Base-by-base conservation (phyloP, 495 filamentous ascomycete species). In the Apodospora peruviana region DNA sequence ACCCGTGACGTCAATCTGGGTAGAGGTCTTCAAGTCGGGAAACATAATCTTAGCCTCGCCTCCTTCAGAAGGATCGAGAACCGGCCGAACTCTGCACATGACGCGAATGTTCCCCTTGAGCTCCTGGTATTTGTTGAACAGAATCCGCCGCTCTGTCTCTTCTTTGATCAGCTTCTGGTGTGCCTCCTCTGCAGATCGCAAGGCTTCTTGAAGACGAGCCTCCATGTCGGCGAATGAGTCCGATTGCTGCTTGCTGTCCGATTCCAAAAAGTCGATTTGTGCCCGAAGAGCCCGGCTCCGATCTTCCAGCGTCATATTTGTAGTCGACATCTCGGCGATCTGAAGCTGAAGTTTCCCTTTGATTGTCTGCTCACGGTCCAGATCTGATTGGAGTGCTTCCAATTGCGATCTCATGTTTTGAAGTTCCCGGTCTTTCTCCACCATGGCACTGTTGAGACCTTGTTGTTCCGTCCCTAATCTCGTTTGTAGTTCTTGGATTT, bases 71-170 rank as follows among this genome's bases (percentile, higher is more conserved):
- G 76, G 59, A 43, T 66, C 62, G 3, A 93, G 73, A 0, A 86
- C 73, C 2, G 94, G 93, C n/a, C 94, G 87, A 24, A 96, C 91
- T 58, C 93, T 83, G 64, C 91, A 96, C 77, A 97, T 97, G 34
- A 99, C 93, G 9, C 93, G 87, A 55, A 99, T 99, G 56, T 99
- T 99, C 47, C 93, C 93, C 66, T 96, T 96, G n/a, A 99, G 77
- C 56, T 99, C 94, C 62, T 97, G 91, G 29, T 97, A 90, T 64
- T 95, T 91, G 62, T 97, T 96, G 72, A 96, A 95, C 9, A 99
- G 80, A 57, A 93, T 91, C 32, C 94, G 82, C 22, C 93, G 80
- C 19, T 95, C 70, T 1, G 88, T 94, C 63, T 99, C 93, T 64
- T 99, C 93, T 47, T 80, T 85, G 42, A 93, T 84, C 23, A 99